Percentiles rank a stretch among this genome's conserved stretches.
Conservation (phyloP, 208 protist species). For the Wallacemonas sp. region DNA sequence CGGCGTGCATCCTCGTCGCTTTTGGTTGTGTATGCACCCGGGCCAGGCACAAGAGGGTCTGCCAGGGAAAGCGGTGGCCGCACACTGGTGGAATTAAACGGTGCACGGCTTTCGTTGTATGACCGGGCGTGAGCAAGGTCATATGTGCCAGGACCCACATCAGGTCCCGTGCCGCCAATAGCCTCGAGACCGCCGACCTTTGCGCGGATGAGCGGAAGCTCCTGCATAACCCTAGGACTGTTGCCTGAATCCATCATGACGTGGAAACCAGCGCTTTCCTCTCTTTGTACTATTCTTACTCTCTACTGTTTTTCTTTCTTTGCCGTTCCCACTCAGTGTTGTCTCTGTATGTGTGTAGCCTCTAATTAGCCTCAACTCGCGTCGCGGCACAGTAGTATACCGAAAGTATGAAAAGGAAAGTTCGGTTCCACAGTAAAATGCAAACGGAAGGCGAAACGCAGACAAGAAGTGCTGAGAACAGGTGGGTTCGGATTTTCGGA, state of each 20-base stretch:
- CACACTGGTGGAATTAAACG: slow-evolving; percentile 70
- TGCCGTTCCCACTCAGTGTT: neutral
- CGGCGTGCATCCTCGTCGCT: slow-evolving; percentile 15
- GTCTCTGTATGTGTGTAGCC: no score
- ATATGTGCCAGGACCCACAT: slow-evolving; percentile 77
- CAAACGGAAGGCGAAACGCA: no score
- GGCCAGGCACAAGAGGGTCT: slow-evolving; percentile 55
- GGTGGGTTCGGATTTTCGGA: no score
- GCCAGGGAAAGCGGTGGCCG: slow-evolving; percentile 32
- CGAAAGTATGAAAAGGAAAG: no score
- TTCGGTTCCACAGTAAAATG: no score
- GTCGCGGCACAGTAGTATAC: no score
- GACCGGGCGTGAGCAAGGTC: slow-evolving; percentile 32
- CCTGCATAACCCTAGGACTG: slow-evolving; percentile 43
- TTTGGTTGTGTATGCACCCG: slow-evolving; percentile 53
- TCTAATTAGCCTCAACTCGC: no score
- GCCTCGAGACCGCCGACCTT: slow-evolving; percentile 45
- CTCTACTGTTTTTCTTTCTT: slow-evolving; percentile 15
- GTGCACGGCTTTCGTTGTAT: slow-evolving; percentile 50
- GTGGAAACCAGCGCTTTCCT: no score
- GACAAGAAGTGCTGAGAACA: no score
- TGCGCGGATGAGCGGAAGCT: slow-evolving; percentile 73
- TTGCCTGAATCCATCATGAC: slow-evolving; percentile 3
- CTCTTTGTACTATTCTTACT: slow-evolving; percentile 14
- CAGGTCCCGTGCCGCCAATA: slow-evolving; percentile 37